Evolutionary conservation across 148 eudicot species (phyloP).

Genomic region (Bassia scoparia): DNA sequence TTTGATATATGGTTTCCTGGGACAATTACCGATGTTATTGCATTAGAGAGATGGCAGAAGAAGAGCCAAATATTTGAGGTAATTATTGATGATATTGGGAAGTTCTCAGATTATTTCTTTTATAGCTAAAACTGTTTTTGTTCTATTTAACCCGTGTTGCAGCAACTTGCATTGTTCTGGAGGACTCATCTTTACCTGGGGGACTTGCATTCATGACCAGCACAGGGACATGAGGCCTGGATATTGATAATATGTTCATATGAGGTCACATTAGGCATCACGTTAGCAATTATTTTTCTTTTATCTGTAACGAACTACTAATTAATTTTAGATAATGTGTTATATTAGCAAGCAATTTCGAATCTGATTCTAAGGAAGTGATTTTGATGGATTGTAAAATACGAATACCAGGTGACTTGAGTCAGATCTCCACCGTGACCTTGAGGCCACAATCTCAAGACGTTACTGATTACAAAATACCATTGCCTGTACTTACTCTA

Average conservation of each 20-base stretch:
- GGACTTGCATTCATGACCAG: conserved; percentile 75
- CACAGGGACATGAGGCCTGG: conserved; percentile 93
- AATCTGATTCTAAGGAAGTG: too few species aligned
- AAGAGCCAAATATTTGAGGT: conserved; percentile 82
- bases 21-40: conserved; percentile 60
- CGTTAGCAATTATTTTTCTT: not conserved
- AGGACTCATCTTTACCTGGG: conserved; percentile 68
- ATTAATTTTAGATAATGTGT: too few species aligned
- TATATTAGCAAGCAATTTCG: too few species aligned
- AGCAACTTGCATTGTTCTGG: conserved; percentile 79
- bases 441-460: too few species aligned
- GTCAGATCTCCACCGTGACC: too few species aligned
- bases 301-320: too few species aligned
- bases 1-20: conserved; percentile 3
- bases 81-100: too few species aligned
- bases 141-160: conserved; percentile 21
- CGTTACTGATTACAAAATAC: too few species aligned
- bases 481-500: too few species aligned
- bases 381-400: too few species aligned
- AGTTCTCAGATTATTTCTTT: too few species aligned
- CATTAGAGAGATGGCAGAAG: conserved; percentile 80
- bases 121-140: not conserved
- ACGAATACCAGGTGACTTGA: too few species aligned
- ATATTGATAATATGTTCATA: conserved; percentile 92
- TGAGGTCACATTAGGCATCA: conserved; percentile 46